Conservation (phyloP, 2,329 filamentous ascomycete species). For the Monascus ruber region DNA sequence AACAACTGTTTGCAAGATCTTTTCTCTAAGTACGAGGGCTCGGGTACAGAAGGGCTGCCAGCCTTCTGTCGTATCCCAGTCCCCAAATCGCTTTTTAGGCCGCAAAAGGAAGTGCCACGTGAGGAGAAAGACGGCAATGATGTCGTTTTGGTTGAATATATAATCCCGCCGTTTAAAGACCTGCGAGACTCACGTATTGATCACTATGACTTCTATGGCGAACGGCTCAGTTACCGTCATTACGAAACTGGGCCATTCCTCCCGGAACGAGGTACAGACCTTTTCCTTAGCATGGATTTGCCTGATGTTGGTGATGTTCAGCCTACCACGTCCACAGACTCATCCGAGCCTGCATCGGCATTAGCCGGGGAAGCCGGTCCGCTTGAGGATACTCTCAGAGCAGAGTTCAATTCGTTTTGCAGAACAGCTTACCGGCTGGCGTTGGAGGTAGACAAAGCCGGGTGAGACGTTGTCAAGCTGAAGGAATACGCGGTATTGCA, state of each 20-base stretch:
- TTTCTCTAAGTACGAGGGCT: conserved; percentile 7
- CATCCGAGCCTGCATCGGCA: no score
- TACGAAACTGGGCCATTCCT: conserved; percentile 22
- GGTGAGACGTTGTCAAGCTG: neutral
- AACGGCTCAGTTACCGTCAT: conserved; percentile 20
- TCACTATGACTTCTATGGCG: conserved; percentile 21
- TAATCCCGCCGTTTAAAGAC: conserved; percentile 22
- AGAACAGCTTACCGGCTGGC: conserved; percentile 26
- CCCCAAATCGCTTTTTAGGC: conserved; percentile 12
- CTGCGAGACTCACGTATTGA: conserved; percentile 16
- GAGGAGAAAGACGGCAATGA: conserved; percentile 1
- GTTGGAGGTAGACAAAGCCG: conserved; percentile 20
- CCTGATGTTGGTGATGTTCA: neutral
- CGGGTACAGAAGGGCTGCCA: conserved; percentile 9
- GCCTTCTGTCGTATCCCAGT: conserved; percentile 20
- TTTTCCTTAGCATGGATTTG: conserved; percentile 20
- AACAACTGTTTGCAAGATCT: conserved; percentile 9
- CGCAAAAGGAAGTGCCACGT: neutral
- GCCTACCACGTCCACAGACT: no score
- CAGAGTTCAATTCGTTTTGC: conserved; percentile 26
- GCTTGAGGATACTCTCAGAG: conserved; percentile 7
- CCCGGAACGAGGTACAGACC: conserved; percentile 16
- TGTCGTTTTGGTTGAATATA: conserved; percentile 19
- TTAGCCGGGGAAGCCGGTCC: no score
- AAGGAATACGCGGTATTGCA: neutral